Evolutionary conservation across 768 basidiomycete genomes (phyloP).

Genomic region (Inosperma sp.): DNA sequence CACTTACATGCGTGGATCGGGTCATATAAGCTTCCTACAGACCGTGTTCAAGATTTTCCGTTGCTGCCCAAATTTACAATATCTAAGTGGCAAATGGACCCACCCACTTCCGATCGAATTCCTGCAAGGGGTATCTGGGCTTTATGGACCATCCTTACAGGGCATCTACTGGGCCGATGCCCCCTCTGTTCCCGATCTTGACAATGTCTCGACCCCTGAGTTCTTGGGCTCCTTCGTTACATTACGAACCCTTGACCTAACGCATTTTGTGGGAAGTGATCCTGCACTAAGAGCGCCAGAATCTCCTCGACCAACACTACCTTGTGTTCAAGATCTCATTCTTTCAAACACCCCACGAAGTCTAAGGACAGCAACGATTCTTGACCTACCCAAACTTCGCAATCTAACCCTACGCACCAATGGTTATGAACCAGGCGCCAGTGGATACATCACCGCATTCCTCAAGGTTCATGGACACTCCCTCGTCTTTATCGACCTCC

Average conservation of each 20-base stretch:
- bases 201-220: slow-evolving; percentile 24
- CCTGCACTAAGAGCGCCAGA: slow-evolving; percentile 14
- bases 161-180: slow-evolving; percentile 40
- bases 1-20: slow-evolving; percentile 41
- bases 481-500: slow-evolving; percentile 39
- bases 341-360: slow-evolving; percentile 37
- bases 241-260: slow-evolving; percentile 44
- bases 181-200: slow-evolving; percentile 12
- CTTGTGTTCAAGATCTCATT: slow-evolving; percentile 40
- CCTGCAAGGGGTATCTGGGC: slow-evolving; percentile 34
- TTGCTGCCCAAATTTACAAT: slow-evolving; percentile 41
- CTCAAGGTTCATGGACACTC: slow-evolving; percentile 39
- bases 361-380: slow-evolving; percentile 34
- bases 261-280: slow-evolving; percentile 34
- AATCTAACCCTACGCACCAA: slow-evolving; percentile 39
- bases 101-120: slow-evolving; percentile 41
- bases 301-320: slow-evolving; percentile 30
- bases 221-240: slow-evolving; percentile 40
- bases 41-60: slow-evolving; percentile 42
- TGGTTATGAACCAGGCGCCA: slow-evolving; percentile 15
- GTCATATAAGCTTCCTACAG: slow-evolving; percentile 36
- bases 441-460: slow-evolving; percentile 31
- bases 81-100: slow-evolving; percentile 46
- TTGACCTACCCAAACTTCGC: slow-evolving; percentile 40
- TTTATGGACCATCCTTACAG: slow-evolving; percentile 39